Base-by-base conservation (phyloP, 2,329 filamentous ascomycete genomes). In the Trichoderma sp. region DNA sequence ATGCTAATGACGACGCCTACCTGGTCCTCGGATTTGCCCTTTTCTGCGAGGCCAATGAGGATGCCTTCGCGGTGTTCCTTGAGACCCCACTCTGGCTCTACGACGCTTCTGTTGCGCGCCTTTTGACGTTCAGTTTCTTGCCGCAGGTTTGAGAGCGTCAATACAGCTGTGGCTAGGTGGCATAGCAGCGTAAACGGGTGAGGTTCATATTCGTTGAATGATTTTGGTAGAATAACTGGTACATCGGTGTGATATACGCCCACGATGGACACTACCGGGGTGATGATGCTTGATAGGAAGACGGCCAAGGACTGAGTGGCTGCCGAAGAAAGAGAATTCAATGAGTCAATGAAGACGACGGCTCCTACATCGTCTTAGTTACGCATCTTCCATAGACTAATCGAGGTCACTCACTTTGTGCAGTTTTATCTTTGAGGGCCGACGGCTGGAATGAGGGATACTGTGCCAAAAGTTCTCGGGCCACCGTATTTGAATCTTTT, bases 131-230 rank as follows among this genome's bases (percentile, higher is more conserved):
- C 90, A 6, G 96, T 86, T 57, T 93, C 88, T 76, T 98, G 94
- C 8, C 89, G 84, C 51, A 98, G 86, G 15, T 90, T 92, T 51
- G 91, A 90, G 0, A 93, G 85, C 5, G 88, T 90, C 72, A 98
- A 86, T 68, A 98, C 88, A 4, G 94, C 91, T 4, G 96, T 99
- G n/a, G 95, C 93, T 72, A 98, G 90, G 81, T 97, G 97, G 60
- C 87, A 88, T 26, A 98, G 85, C 1, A 94, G 84, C 1, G 90
- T 90, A 14, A 97, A 85, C 0, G 94, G 90, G 32, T 89, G 83
- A 1, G 94, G 93, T 21, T 88, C 83, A 81, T 93, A 90, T 77
- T 88, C 85, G 75, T 81, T 83, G 67, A 80, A 81, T 8, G 80
- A 78, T 43, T 71, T 81, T 34, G 79, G 81, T 81, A 87, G 81